Base-by-base conservation (phyloP, 306 rosid genomes). In the Lathyrus oleraceus region DNA sequence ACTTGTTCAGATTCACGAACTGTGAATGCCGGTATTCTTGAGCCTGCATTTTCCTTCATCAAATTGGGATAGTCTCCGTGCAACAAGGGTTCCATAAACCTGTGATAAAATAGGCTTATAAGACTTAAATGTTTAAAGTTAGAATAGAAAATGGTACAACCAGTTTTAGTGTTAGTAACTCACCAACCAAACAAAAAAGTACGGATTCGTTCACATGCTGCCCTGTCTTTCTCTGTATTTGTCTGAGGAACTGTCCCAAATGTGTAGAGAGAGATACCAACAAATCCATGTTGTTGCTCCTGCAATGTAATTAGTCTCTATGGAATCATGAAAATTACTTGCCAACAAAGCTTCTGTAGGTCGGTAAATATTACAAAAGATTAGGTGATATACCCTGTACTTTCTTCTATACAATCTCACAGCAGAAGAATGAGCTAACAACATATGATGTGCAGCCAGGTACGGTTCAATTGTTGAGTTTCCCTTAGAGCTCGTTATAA, bases 361-460 rank as follows among this genome's bases (percentile, higher is more conserved):
- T 40, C 12, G 4, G 14, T 39, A 45, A 28, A 25, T 58, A 15
- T 4, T n/a, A 49, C 39, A 15, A 53, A 44, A 16, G 16, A 15
- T 23, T 17, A 10, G 48, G 27, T 25, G 54, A 43, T 35, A 6
- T 73, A 87, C 96, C 90, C 32, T 35, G 35, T 87, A 87, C 28
- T 65, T 85, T 60, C 57, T 70, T 39, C 61, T 17, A 13, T 91
- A 89, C 61, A 91, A 81, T 82, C 77, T 70, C 1, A 70, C 78
- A 67, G 86, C 82, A 0, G 89, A 84, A 53, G 98, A 85, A 66
- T 92, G 98, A 0, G 96, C 82, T 74, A 89, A 63, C 81, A 89
- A 80, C 61, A 85, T 74, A 81, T 87, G 64, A 80, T 92, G 96
- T 23, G 73, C 65, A 6, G 32, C 92, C 44, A 87, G 19, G 75